Base-by-base conservation (phyloP, 2,329 filamentous ascomycete species). In the Cladosporium phlei region DNA sequence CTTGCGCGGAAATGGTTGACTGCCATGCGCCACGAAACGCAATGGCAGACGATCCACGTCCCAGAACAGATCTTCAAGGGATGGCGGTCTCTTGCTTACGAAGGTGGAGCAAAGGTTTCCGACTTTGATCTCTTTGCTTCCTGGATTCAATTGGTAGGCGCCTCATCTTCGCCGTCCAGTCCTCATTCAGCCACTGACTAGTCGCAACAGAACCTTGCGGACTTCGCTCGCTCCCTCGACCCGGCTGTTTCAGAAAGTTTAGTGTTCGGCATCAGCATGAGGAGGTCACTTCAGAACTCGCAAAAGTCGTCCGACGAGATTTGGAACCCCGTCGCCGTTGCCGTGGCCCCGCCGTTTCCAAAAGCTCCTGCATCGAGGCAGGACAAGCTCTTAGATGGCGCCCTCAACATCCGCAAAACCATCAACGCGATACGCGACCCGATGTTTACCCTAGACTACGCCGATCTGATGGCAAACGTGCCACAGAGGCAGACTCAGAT, bases 141-240 rank as follows among this genome's bases (percentile, higher is more conserved):
- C 2, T 42, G 38, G 38, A 24, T 42, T 22, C 38, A 42, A 3
- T 21, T 33, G 28, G 38, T 42, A 12, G 16, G 38, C n/a, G 17
- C 10, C 12, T 30, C 11, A 30, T n/a, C 10, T 12, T 14, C 5
- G 12, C 28, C n/a, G n/a, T 14, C n/a, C n/a, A n/a, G n/a, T n/a
- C n/a, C n/a, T n/a, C n/a, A n/a, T 30, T 14, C 5, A 8, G 28
- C n/a, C 16, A 14, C 28, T 30, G 11, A 30, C 11, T 29, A 30
- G 9, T 14, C n/a, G 9, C 6, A 29, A n/a, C 5, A 40, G 38
- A 40, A 30, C 19, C 12, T 42, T 4, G 19, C 27, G 8, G 19
- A 21, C 28, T 32, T 32, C 3, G 28, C 38, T n/a, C 19, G 12
- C 4, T 12, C 12, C 11, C 9, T 42, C 5, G 28, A 32, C 25